Evolutionary conservation across 495 filamentous ascomycete species (phyloP).

Genomic region (Cryomyces minteri): DNA sequence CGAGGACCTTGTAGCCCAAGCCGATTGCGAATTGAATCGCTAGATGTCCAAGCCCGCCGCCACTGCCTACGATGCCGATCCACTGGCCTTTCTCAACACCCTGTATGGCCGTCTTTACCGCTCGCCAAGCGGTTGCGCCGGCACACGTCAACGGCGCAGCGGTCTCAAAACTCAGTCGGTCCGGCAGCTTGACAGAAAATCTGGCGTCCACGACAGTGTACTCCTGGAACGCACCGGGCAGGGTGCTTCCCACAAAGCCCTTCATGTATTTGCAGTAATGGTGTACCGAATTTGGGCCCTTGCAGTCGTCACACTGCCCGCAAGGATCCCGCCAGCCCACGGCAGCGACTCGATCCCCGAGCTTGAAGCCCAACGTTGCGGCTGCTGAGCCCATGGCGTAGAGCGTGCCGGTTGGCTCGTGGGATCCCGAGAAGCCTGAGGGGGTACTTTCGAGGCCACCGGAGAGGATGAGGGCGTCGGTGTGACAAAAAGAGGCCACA

Average conservation of each 20-base stretch:
- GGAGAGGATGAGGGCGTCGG: slow-evolving; percentile 31
- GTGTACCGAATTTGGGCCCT: slow-evolving; percentile 18
- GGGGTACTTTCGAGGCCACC: slow-evolving; percentile 28
- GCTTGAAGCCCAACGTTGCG: slow-evolving; percentile 21
- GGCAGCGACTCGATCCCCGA: slow-evolving; percentile 31
- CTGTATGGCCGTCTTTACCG: slow-evolving; percentile 18
- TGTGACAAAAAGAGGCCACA: slow-evolving; percentile 41
- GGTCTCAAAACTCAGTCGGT: slow-evolving; percentile 25
- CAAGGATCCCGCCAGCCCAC: slow-evolving; percentile 28
- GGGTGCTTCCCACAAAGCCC: slow-evolving; percentile 25
- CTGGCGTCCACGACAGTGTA: slow-evolving; percentile 30
- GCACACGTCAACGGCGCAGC: slow-evolving; percentile 40
- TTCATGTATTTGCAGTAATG: slow-evolving; percentile 27
- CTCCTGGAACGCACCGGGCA: slow-evolving; percentile 33
- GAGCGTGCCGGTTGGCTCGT: slow-evolving; percentile 39
- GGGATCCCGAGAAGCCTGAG: slow-evolving; percentile 29
- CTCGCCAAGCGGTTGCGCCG: slow-evolving; percentile 33
- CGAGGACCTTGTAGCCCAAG: slow-evolving; percentile 17
- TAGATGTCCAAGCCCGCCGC: slow-evolving; percentile 37
- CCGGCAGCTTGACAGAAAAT: slow-evolving; percentile 24
- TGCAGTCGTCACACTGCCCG: slow-evolving; percentile 28
- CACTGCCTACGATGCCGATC: slow-evolving; percentile 32
- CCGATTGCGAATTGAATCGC: slow-evolving; percentile 34
- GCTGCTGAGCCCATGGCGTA: slow-evolving; percentile 23
- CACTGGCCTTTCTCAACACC: slow-evolving; percentile 27